These are phyloP conservation scores for Vaccinium vitisidaea DNA, from an alignment of 148 eudicot genomes.

Conservation along the genomic window DNA sequence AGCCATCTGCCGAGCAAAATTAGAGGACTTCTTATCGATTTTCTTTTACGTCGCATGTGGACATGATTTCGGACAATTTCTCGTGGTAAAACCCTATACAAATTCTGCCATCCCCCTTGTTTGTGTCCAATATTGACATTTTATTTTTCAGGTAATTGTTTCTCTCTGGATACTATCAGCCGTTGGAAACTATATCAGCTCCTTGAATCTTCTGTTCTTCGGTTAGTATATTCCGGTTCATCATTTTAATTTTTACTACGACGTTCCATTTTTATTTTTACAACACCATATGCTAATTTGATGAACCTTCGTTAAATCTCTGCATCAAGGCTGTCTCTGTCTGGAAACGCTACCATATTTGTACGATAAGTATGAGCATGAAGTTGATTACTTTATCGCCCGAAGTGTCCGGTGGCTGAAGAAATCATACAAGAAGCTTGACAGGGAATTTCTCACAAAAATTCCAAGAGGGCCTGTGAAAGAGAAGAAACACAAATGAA, in stretches of 20 bases:
- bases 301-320: neutral
- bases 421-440: constrained; percentile 38
- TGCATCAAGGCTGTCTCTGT: constrained; percentile 31
- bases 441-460: constrained; percentile 36
- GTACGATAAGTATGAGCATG: constrained; percentile 52
- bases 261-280: neutral
- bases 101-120: neutral
- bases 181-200: constrained; percentile 49
- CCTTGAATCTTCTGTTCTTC: constrained; percentile 50
- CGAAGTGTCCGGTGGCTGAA: constrained; percentile 21
- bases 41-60: constrained; percentile 31
- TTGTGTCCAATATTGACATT: neutral
- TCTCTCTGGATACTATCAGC: constrained; percentile 43
- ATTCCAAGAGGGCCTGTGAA: constrained; percentile 52
- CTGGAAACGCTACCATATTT: constrained; percentile 53
- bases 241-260: too few species aligned
- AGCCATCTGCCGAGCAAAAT: constrained; percentile 16
- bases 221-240: constrained; percentile 28
- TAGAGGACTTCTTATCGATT: constrained; percentile 16
- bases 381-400: constrained; percentile 40
- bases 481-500: constrained; percentile 18
- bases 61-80: constrained; percentile 34
- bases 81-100: constrained; percentile 35
- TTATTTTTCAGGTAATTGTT: constrained; percentile 37
- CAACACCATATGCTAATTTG: constrained; percentile 1